Evolutionary conservation across 192 early-diverging fungal species (phyloP).

Genomic region (Backusella luteola): DNA sequence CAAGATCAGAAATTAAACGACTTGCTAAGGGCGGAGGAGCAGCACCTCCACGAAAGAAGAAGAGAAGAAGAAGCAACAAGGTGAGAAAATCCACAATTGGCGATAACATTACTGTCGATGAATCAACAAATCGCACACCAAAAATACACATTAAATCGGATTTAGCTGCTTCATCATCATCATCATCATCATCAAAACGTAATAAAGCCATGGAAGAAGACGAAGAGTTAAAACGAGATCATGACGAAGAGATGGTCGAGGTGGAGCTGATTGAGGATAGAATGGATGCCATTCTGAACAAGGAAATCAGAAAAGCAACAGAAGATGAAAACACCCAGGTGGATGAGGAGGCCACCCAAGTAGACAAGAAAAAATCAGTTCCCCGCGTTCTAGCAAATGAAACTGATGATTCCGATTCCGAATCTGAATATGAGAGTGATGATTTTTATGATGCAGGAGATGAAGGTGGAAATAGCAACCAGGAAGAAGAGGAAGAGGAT

Average conservation of each 20-base stretch:
- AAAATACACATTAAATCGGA: not conserved
- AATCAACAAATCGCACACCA: not conserved
- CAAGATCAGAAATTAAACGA: not conserved
- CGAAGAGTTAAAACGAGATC: constrained; percentile 3
- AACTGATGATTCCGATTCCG: not conserved
- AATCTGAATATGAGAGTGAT: not conserved
- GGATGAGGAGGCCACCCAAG: not conserved
- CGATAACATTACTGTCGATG: not conserved
- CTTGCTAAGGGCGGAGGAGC: not conserved
- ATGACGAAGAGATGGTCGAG: constrained; percentile 28
- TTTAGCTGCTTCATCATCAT: not conserved
- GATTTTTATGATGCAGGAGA: not conserved
- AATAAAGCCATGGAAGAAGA: not conserved
- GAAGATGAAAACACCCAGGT: not conserved
- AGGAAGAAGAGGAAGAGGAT: constrained; percentile 33
- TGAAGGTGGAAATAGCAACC: constrained; percentile 6
- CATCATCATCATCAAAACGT: not conserved
- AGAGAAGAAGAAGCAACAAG: not conserved
- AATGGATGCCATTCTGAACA: not conserved
- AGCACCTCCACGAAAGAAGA: not conserved
- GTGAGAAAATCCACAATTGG: not conserved
- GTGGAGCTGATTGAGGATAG: not conserved
- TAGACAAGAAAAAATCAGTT: not conserved
- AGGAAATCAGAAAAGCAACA: not conserved
- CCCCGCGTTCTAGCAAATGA: not conserved